phyloP scores from a whole-genome alignment of 306 rosid species.

The Fragaria vesca region DNA sequence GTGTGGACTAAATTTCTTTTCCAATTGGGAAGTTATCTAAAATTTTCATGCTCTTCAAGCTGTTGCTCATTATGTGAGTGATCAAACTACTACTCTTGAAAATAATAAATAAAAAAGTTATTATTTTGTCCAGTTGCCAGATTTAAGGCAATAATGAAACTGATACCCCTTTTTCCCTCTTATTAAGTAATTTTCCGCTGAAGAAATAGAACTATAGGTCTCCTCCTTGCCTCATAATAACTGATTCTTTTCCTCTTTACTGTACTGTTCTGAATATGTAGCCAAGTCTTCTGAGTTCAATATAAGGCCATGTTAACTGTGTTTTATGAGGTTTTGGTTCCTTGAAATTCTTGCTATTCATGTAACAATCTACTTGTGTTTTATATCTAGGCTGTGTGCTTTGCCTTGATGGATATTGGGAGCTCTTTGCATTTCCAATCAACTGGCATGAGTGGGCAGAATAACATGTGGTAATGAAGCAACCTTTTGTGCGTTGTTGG shows the following conservation, averaged over 20 bases:
- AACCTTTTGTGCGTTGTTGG: conserved; percentile 10
- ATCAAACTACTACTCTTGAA: background rate
- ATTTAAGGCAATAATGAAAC: background rate
- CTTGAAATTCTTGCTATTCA: conserved; percentile 7
- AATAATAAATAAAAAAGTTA: background rate
- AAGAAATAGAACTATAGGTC: background rate
- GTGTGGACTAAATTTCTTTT: background rate
- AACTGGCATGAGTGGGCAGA: conserved; percentile 41
- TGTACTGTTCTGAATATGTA: background rate
- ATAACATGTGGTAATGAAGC: conserved; percentile 63
- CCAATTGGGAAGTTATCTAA: background rate
- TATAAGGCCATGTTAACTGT: background rate
- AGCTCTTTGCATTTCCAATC: conserved; percentile 43
- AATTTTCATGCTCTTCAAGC: background rate
- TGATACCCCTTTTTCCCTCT: background rate
- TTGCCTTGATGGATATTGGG: conserved; percentile 55
- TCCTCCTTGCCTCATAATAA: background rate
- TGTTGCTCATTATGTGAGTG: background rate
- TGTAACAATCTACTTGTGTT: background rate
- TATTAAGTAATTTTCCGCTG: background rate
- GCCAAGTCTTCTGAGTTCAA: background rate
- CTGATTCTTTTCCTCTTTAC: background rate
- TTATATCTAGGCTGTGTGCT: conserved; percentile 66
- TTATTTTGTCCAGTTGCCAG: background rate
- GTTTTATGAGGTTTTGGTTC: background rate